Evolutionary conservation across 73 alveolate species (phyloP), one percentile per base, ranked within the genome.

Genomic region (Paramecium tetraurelia): DNA sequence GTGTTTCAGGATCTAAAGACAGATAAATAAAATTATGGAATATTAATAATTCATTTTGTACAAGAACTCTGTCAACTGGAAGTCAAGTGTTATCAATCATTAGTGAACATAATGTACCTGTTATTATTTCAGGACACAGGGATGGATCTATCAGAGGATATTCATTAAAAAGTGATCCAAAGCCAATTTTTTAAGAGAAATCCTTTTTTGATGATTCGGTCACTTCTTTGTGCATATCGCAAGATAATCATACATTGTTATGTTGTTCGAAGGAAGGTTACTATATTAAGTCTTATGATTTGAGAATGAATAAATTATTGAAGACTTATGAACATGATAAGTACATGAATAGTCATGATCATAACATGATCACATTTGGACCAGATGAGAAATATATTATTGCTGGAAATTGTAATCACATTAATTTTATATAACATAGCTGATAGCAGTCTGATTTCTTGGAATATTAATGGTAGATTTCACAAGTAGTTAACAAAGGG

Each of bases 141-240:
- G 92, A 89, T 89, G 92, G 94, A 29, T 89, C 94, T 14, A 70
- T 89, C 5, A 77, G 94, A 36, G 76, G 85, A 22, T 89, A 89
- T 89, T 89, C 94, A 27, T 40, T 43, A 24, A 63, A 77, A 41
- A 71, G 43, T 7, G 87, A 89, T 44, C 38, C 75, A 69, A 89
- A 89, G 31, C 92, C 92, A 0, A 72, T 89, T 5, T 89, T 70
- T 89, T 33, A 70, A 27, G 94, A 70, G n/a, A 70, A 89, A 46
- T 44, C 76, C 6, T 63, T 89, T 18, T 89, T 89, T 71, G 94
- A 89, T 63, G 87, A 57, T 31, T 63, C 92, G 1, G 58, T 89
- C 8, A 89, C 92, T 8, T 70, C 92, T 41, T 40, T 89, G 27
- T 46, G 76, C 22, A 72, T 89, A n/a, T 70, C 94, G 20, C 27